Evolutionary conservation across 2,329 filamentous ascomycete genomes (phyloP), one percentile per base, ranked within the genome.

Genomic region (Akanthomyces uredinophilus): DNA sequence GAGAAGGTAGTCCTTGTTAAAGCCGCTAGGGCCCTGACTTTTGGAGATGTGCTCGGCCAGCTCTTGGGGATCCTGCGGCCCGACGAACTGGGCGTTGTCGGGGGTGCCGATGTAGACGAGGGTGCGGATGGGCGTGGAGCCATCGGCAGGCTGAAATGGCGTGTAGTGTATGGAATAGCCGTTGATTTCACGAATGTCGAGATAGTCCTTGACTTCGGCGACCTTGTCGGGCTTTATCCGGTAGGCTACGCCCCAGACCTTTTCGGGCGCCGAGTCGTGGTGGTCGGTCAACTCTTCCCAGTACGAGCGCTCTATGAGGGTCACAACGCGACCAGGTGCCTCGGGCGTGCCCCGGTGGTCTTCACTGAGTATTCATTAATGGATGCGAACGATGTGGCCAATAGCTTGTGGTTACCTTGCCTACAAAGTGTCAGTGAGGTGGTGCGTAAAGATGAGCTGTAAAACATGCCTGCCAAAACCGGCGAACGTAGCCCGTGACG

Each of bases 151-250:
- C 69, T 93, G 81, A 74, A 98, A 97, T 0, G 89, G 86, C 32
- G 92, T 91, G 74, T 92, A 91, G 75, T 97, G 93, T 67, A 96
- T 96, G 60, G 88, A 91, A 77, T 99, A 99, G 29, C 95, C 95
- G 77, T 98, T 96, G 72, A 98, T 96, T 76, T 99, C 95, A 51
- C 95, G 88, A 66, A 97, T 94, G 75, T 98, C 93, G 53, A 99
- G 90, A 73, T 97, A 97, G 63, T 87, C 83, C 68, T 91, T 88
- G 4, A 97, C 94, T 77, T 94, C 88, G 64, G 86, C 82, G 24
- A 96, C 92, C 67, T 87, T 83, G 2, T 84, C 80, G 7, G 87
- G 75, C 32, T 83, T 81, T 75, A 96, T 94, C 71, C 94, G 90
- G 78, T 97, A 96, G 66, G 94, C 95, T 18, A 91, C 90, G 63